Evolutionary conservation across 352 stramenopile genomes (phyloP), one percentile per base, ranked within the genome.

Genomic region (Elongisporangium undulatum): DNA sequence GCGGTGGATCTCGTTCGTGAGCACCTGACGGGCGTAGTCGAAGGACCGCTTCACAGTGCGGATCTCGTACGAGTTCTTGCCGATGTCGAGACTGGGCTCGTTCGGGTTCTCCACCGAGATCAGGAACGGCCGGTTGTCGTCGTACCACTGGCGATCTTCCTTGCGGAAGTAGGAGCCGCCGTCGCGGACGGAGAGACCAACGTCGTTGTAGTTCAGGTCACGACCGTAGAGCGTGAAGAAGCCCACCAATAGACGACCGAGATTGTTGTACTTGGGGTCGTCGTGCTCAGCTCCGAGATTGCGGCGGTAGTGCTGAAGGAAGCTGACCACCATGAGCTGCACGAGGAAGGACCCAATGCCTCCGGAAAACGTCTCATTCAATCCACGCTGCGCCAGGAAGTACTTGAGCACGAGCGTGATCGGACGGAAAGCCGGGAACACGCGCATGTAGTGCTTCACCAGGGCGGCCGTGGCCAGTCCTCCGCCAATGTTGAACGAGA

Each of bases 371-470:
- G 96, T 98, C 74, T 98, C 92, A 67, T 98, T 98, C 22, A 98
- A 69, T 15, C 82, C 87, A 50, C 96, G 75, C 69, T 97, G 90
- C 8, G 83, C 79, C 67, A 98, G 76, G 72, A 98, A 98, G 68
- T 98, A 97, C 74, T 99, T 99, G 49, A 98, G 64, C 38, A 98
- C 81, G 45, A 98, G 87, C 16, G 92, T 94, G 10, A 99, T 65
- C n/a, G 96, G 94, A 23, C 92, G 82, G 38, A 98, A 87, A 3
- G 87, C 79, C 26, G 96, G 92, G 66, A 97, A 95, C 38, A 94
- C 75, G 21, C 94, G 70, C 80, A 98, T 91, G 51, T 97, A 98
- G 49, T 90, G 77, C 60, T 87, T 90, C 55, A 98, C 90, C 0
- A 98, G 68, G 58, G 92, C 79, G 1, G 89, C 92, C 2, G 87